Base-by-base conservation (phyloP, 75 land plant genomes). In the Azolla pinnata region DNA sequence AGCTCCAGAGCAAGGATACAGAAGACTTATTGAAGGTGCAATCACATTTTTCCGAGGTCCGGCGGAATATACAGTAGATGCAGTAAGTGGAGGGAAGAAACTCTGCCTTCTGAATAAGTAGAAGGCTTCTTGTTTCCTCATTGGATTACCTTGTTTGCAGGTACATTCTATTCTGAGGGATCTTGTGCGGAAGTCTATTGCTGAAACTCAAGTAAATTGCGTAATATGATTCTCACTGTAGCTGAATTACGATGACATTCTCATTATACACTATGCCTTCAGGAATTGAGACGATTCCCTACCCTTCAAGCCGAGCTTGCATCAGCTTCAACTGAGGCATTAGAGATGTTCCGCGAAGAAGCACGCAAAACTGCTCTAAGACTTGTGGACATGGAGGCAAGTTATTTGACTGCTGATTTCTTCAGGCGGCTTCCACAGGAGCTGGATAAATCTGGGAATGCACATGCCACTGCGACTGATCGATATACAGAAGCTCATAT, bases 251-350 rank as follows among this genome's bases (percentile, higher is more conserved):
- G 4, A 4, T 1, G 51, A 29, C 61, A 29, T 2, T 28, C 27
- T 1, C 28, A 17, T 31, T 1, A 9, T 59, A 18, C 31, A 7
- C 23, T 20, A 12, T 19, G n/a, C 29, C 46, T 61, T 3, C 57
- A 91, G 95, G 95, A 91, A 63, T 50, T 91, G 51, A 91, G 70
- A 71, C 71, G 97, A 24, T 91, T 91, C 56, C 97, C 97, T 18
- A 67, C 95, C 0, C 83, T 91, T 45, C 81, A 79, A 80, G 53
- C 85, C 38, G 97, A 91, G 59, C 61, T 91, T 48, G 86, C 95
- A 34, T 79, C 95, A 57, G 89, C 95, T 44, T 76, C 95, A 53
- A 77, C 57, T 50, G 78, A 85, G 47, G 74, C 97, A 20, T 55
- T 91, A 54, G 97, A 91, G 54, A 72, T 54, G 59, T 91, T 88